Evolutionary conservation across 768 basidiomycete genomes (phyloP), one percentile per base, ranked within the genome.

Genomic region (Suillus tomentosus): DNA sequence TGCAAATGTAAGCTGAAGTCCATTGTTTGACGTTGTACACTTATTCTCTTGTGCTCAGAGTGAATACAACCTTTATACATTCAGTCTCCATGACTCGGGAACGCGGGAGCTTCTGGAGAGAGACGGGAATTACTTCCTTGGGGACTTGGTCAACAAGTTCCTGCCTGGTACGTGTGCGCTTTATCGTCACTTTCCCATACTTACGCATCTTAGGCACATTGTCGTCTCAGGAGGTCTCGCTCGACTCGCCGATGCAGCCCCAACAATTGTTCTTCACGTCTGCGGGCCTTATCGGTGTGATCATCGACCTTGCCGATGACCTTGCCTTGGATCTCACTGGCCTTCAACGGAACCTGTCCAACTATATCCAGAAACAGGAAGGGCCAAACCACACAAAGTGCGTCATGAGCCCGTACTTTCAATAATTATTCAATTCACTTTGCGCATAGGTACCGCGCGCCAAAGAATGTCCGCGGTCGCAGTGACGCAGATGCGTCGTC

Each of bases 101-200:
- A 72, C 76, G 5, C 81, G 83, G 9, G 76, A 74, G 13, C 64
- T 74, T 3, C 79, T 96, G 40, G 88, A 89, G 65, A 80, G 82
- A 13, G 82, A 86, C 59, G 95, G 95, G 0, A 79, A 79, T 58
- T 95, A 87, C 73, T 85, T 93, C 68, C 67, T 92, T 2, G 91
- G 87, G 14, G 95, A 96, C 67, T 76, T 89, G 51, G 85, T 95
- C 37, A 91, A 88, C 64, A 90, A 87, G 69, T 87, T 97, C 68
- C 72, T 91, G 22, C 79, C 83, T 67, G 91, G 91, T 89, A 71
- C 60, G 77, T 67, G 27, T 34, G 31, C 11, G 37, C 31, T 31
- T 51, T 31, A 17, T 55, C 24, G 2, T 34, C 40, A 9, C 34
- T 57, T 27, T 14, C 37, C 19, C 45, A 11, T 60, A 3, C 66